Conservation (phyloP, 2,329 filamentous ascomycete species). For the Microdochium trichocladiopsis region DNA sequence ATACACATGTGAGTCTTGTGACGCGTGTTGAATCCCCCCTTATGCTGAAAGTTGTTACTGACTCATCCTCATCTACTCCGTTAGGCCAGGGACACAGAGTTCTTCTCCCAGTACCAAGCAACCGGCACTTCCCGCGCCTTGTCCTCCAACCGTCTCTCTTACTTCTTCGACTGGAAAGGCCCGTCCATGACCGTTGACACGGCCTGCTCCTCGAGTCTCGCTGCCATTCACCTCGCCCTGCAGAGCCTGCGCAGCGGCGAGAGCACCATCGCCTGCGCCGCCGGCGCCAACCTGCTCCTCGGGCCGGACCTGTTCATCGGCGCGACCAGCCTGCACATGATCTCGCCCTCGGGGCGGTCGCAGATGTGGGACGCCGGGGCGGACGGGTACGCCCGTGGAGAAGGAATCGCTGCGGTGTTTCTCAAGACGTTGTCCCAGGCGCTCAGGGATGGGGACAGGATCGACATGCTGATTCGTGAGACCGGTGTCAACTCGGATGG, state of each 20-base stretch:
- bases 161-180: constrained; percentile 30
- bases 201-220: constrained; percentile 30
- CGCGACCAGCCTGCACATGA: constrained; percentile 34
- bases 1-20: constrained; percentile 7
- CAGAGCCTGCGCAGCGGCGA: constrained; percentile 31
- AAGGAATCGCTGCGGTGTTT: constrained; percentile 42
- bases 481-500: constrained; percentile 44
- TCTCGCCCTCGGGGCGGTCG: constrained; percentile 34
- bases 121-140: constrained; percentile 25
- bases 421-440: constrained; percentile 45
- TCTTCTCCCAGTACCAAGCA: constrained; percentile 18
- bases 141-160: constrained; percentile 29
- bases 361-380: constrained; percentile 42
- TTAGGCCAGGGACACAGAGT: constrained; percentile 9
- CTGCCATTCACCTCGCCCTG: constrained; percentile 29
- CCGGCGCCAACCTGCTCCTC: constrained; percentile 34
- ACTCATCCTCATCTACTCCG: constrained; percentile 3
- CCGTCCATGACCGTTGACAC: constrained; percentile 31
- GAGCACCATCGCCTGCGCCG: constrained; percentile 31
- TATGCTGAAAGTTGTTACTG: not conserved
- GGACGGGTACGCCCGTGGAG: constrained; percentile 51
- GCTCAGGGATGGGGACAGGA: constrained; percentile 37
- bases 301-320: constrained; percentile 34
- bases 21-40: not conserved
- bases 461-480: constrained; percentile 39